A percentile compares a stretch with the other conserved stretches of the same genome.
These are phyloP conservation scores for Tausonia pullulans DNA, from an alignment of 1,284 basidiomycete genomes.

Conservation along the genomic window DNA sequence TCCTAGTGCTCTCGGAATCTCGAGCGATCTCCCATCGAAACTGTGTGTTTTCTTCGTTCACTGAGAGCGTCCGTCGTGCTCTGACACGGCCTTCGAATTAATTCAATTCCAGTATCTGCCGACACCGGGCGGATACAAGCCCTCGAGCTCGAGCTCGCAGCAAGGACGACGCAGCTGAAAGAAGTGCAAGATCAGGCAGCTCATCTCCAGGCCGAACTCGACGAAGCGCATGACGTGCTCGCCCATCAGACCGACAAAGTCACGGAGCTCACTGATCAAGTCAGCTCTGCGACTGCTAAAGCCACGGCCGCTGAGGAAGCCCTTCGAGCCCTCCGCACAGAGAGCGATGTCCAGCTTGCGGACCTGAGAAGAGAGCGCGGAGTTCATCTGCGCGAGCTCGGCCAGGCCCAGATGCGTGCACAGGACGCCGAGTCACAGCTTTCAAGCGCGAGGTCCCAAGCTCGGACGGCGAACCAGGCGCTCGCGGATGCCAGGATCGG, in stretches of 20 bases:
- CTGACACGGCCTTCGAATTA: not conserved
- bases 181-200: not conserved
- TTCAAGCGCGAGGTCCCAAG: conserved; percentile 32
- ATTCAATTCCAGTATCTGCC: not conserved
- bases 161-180: not conserved
- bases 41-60: not conserved
- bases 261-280: not conserved
- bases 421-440: conserved; percentile 64
- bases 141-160: not conserved
- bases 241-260: not conserved
- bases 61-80: not conserved
- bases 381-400: conserved; percentile 52
- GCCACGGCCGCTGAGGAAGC: not conserved
- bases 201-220: not conserved
- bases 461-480: conserved; percentile 41
- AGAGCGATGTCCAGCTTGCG: conserved; percentile 41
- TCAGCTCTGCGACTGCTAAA: not conserved
- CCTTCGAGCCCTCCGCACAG: not conserved
- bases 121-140: not conserved
- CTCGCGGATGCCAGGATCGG: conserved; percentile 56
- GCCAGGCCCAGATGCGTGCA: conserved; percentile 57
- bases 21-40: not conserved
- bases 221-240: not conserved
- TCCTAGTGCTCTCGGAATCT: not conserved
- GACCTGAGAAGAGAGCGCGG: conserved; percentile 62